Percentiles rank a stretch among this genome's conserved stretches.
phyloP scores from a whole-genome alignment of 169 alveolate species.

The Sarcocystis neurona region DNA sequence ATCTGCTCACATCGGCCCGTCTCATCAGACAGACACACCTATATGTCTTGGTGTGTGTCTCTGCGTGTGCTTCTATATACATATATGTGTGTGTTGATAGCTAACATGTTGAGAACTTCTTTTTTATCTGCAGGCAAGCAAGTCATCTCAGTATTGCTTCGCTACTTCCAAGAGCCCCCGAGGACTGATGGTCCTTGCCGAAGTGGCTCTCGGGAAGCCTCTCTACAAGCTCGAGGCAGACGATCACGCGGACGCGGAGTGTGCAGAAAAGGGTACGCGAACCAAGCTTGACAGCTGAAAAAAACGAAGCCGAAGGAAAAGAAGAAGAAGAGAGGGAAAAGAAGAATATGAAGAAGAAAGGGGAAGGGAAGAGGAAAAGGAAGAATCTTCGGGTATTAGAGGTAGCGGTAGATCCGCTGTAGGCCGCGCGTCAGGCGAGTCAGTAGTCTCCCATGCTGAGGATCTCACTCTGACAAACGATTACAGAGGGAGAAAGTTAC shows the following conservation, averaged over 20 bases:
- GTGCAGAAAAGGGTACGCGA: constrained; percentile 62
- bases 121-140: constrained; percentile 63
- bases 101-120: background rate
- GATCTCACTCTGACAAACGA: no score
- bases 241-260: constrained; percentile 73
- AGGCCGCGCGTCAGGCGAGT: no score
- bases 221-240: constrained; percentile 74
- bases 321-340: background rate
- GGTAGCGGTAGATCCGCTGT: no score
- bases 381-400: no score
- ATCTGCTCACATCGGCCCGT: no score
- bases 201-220: constrained; percentile 88
- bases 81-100: background rate
- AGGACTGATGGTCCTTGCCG: constrained; percentile 85
- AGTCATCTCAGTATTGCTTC: constrained; percentile 87
- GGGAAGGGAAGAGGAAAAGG: background rate
- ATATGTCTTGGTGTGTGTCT: no score
- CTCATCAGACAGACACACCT: no score
- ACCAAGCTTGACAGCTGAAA: background rate
- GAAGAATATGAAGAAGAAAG: background rate
- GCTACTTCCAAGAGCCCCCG: constrained; percentile 75
- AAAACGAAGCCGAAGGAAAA: no score
- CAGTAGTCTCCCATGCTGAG: no score
- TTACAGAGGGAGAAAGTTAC: no score
- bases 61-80: no score